phyloP scores from a whole-genome alignment of 768 basidiomycete species.

The Hortiboletus flavorubellus region DNA sequence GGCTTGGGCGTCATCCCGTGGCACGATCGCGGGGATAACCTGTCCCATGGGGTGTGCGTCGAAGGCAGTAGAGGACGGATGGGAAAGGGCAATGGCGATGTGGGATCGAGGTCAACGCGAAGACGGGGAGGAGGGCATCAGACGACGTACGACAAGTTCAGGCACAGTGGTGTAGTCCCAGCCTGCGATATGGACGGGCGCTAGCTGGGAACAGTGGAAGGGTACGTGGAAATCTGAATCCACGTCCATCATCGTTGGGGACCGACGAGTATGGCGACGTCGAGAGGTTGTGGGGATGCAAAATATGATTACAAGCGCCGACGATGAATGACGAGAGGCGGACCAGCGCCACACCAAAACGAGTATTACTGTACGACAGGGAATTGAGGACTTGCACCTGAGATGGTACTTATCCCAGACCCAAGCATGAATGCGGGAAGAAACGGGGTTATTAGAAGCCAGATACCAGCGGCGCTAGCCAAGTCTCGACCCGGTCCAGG shows the following conservation, averaged over 20 bases:
- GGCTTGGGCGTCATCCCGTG: conserved; percentile 19
- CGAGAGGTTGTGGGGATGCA: neutral
- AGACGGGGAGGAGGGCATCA: neutral
- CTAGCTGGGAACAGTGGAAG: conserved; percentile 30
- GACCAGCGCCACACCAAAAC: neutral
- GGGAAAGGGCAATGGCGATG: neutral
- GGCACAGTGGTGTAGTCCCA: conserved; percentile 28
- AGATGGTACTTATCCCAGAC: neutral
- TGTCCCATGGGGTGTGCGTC: neutral
- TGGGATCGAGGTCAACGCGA: neutral
- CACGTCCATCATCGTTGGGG: conserved; percentile 14
- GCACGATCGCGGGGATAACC: conserved; percentile 22
- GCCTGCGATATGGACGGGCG: conserved; percentile 24
- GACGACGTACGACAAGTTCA: conserved; percentile 25
- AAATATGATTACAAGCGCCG: neutral
- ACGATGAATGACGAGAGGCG: neutral
- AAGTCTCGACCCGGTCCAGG: neutral
- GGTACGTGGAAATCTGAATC: conserved; percentile 25
- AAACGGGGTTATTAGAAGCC: conserved; percentile 6
- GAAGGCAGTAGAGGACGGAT: neutral
- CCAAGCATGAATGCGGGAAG: conserved; percentile 2
- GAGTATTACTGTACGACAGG: neutral
- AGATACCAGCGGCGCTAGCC: conserved; percentile 3
- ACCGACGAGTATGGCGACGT: neutral
- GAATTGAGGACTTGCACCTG: neutral